phyloP scores from a whole-genome alignment of 441 rosid genomes.

The Bocquillonia castaneifolia region DNA sequence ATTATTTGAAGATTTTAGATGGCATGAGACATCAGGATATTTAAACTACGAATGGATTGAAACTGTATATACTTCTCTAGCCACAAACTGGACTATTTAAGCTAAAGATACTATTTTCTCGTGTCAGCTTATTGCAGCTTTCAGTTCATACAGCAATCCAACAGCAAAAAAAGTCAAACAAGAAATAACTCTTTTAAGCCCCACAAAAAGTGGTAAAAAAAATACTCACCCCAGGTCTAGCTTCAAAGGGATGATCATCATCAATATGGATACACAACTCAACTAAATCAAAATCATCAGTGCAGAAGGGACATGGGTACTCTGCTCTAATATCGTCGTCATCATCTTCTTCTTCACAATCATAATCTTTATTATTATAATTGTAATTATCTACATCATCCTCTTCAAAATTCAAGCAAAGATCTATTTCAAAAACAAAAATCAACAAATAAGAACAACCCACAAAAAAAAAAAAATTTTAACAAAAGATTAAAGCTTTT shows the following conservation, averaged over 20 bases:
- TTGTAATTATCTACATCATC: slow-evolving; percentile 26
- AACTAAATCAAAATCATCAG: slow-evolving; percentile 69
- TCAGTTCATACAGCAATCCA: not conserved
- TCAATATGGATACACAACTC: slow-evolving; percentile 71
- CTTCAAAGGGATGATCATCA: slow-evolving; percentile 64
- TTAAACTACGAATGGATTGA: too few relatives aligned
- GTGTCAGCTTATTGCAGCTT: too few relatives aligned
- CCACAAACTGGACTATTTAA: not conserved
- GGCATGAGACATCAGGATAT: too few relatives aligned
- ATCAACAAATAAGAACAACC: too few relatives aligned
- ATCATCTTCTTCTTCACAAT: slow-evolving; percentile 33
- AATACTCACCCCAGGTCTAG: slow-evolving; percentile 51
- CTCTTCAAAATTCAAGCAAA: slow-evolving; percentile 53
- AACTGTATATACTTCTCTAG: not conserved
- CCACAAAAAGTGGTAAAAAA: not conserved
- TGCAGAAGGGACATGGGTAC: slow-evolving; percentile 68
- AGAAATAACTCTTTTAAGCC: too few relatives aligned
- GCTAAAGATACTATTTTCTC: not conserved
- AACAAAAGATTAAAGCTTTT: not conserved
- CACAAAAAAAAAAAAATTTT: not conserved
- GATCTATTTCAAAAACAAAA: slow-evolving; percentile 39
- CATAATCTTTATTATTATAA: not conserved
- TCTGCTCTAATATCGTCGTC: slow-evolving; percentile 51
- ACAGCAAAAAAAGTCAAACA: not conserved
- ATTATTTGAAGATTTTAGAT: too few relatives aligned